Conservation (phyloP, 2,329 filamentous ascomycete species). For the Xylariaceae sp. region DNA sequence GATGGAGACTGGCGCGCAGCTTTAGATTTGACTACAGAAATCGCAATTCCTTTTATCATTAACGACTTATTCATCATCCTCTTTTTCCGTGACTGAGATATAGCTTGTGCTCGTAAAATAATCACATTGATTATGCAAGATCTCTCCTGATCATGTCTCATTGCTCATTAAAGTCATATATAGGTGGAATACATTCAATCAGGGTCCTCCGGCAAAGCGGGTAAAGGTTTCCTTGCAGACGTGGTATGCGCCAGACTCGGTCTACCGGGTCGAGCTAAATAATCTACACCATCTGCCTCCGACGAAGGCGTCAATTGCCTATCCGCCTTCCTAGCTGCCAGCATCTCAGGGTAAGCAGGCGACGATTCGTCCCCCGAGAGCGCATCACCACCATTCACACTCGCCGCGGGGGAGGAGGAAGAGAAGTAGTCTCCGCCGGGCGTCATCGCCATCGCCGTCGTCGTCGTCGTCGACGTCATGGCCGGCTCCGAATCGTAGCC, state of each 20-base stretch:
- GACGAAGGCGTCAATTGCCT: constrained; percentile 34
- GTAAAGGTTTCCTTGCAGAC: constrained; percentile 37
- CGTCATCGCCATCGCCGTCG: too few relatives aligned
- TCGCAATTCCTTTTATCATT: constrained; percentile 13
- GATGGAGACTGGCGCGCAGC: constrained; percentile 13
- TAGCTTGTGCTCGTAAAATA: background rate
- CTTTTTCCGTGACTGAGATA: background rate
- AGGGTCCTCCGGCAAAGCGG: constrained; percentile 40
- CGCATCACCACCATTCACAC: constrained; percentile 11
- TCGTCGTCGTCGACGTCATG: too few relatives aligned
- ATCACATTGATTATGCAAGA: background rate
- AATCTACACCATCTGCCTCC: constrained; percentile 18
- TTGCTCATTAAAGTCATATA: constrained; percentile 14
- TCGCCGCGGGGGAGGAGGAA: constrained; percentile 14
- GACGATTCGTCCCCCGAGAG: background rate
- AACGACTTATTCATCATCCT: background rate
- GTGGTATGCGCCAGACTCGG: constrained; percentile 17
- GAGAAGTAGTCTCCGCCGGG: constrained; percentile 32
- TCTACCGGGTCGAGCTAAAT: constrained; percentile 18
- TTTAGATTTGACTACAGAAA: constrained; percentile 15
- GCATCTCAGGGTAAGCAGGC: constrained; percentile 23
- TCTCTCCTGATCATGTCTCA: constrained; percentile 19
- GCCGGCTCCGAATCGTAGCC: constrained; percentile 40
- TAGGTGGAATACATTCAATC: constrained; percentile 22
- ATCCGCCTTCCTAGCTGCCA: constrained; percentile 33